Base-by-base conservation (phyloP, 2,329 filamentous ascomycete genomes). In the Diaporthe capsici region DNA sequence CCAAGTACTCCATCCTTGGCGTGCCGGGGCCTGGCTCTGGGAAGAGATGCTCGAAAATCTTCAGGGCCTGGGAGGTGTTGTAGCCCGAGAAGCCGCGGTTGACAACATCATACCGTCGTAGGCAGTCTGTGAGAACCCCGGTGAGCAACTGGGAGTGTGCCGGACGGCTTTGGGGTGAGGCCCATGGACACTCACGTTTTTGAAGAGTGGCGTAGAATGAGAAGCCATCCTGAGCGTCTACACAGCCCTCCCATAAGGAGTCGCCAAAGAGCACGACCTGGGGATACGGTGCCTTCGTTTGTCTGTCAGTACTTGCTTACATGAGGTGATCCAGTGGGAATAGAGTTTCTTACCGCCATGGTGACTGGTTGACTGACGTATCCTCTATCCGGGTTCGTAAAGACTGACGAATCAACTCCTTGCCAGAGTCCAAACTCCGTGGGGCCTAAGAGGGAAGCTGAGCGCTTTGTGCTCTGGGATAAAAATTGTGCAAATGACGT, bases 1-100 rank as follows among this genome's bases (percentile, higher is more conserved):
- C 93, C 78, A 96, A 84, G 80, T 94, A 93, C 75, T 91, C 90
- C 75, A 96, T 88, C 81, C 88, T 90, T 12, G 91, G 88, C 39
- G 88, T 89, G 2, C 85, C 83, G 34, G 88, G 84, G 1, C 89
- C 87, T 1, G 92, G 91, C n/a, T 90, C 85, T 3, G 94, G 93
- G 78, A 98, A 91, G 78, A 97, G 90, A 57, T 91, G 85, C 0
- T 93, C 89, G 7, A 98, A 86, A 57, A 94, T 88, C 75, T 90
- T 86, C 75, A 98, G 84, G 15, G 92, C 93, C 83, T 98, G 92
- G 49, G 89, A 88, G 2, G 95, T 95, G 81, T 93, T 98, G 87
- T 96, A 98, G 15, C 96, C 96, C 80, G 91, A 94, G 78, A 97
- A 92, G 7, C 97, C 97, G 60, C 95, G 91, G 83, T 98, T 98